Evolutionary conservation across 345 rosid species (phyloP).

Genomic region (Arabis hirsuta): DNA sequence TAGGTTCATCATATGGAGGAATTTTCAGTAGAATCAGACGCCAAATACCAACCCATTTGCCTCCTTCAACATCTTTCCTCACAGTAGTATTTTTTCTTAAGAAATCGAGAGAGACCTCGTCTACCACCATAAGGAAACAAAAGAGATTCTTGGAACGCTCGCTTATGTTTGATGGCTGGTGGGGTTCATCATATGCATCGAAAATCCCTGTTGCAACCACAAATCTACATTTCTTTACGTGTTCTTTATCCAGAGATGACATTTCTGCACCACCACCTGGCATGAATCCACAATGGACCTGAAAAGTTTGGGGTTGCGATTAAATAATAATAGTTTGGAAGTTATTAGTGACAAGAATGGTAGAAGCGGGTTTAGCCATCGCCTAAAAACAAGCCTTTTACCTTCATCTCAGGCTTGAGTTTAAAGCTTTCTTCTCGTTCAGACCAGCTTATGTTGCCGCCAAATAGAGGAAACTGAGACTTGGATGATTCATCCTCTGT

Average conservation of each 20-base stretch:
- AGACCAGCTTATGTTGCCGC: conserved; percentile 85
- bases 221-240: conserved; percentile 77
- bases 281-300: conserved; percentile 95
- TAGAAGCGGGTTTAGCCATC: background rate
- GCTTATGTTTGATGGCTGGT: conserved; percentile 88
- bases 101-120: conserved; percentile 74
- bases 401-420: conserved; percentile 79
- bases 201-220: conserved; percentile 96
- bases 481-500: conserved; percentile 60
- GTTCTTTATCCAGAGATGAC: conserved; percentile 62
- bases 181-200: conserved; percentile 89
- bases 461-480: conserved; percentile 70
- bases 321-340: conserved; percentile 23
- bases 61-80: conserved; percentile 65
- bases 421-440: conserved; percentile 81
- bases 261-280: conserved; percentile 85
- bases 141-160: conserved; percentile 74
- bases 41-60: conserved; percentile 96
- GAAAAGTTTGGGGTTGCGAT: conserved; percentile 26
- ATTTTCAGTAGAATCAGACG: conserved; percentile 79
- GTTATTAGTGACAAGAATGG: background rate
- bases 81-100: conserved; percentile 66
- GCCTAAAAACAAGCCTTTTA: conserved; percentile 24
- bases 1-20: conserved; percentile 93
- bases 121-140: conserved; percentile 93